Evolutionary conservation across 805 yeast genomes (phyloP).

Genomic region (Lachancea dasiensis): DNA sequence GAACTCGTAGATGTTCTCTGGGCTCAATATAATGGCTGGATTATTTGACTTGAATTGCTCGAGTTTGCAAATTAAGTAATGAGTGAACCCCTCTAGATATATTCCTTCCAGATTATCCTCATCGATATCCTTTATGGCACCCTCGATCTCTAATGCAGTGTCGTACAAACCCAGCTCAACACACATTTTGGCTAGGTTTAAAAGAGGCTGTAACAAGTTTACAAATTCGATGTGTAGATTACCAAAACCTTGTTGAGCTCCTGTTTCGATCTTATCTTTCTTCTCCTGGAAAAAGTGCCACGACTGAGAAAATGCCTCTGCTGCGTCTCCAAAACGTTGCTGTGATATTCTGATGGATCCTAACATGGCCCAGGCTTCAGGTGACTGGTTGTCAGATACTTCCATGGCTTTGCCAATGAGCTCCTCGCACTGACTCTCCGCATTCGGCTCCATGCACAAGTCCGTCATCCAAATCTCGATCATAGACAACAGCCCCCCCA

Average conservation of each 20-base stretch:
- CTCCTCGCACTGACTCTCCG: constrained; percentile 73
- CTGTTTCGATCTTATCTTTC: constrained; percentile 44
- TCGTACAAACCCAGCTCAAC: constrained; percentile 74
- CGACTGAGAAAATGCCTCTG: constrained; percentile 54
- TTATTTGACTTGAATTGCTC: constrained; percentile 21
- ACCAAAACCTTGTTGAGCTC: constrained; percentile 32
- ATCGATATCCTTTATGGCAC: constrained; percentile 66
- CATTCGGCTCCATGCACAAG: constrained; percentile 87
- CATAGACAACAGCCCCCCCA: constrained; percentile 74
- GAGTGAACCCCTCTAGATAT: constrained; percentile 78
- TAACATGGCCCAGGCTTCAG: constrained; percentile 76
- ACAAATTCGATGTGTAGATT: constrained; percentile 41
- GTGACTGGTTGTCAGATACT: constrained; percentile 49
- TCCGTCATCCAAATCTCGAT: constrained; percentile 98
- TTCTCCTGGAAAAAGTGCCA: constrained; percentile 62
- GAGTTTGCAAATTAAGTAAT: constrained; percentile 43
- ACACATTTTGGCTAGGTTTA: constrained; percentile 66
- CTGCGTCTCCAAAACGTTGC: constrained; percentile 67
- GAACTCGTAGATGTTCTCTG: constrained; percentile 31
- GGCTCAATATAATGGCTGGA: constrained; percentile 18
- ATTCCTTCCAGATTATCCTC: constrained; percentile 78
- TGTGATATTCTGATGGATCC: constrained; percentile 90
- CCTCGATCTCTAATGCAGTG: constrained; percentile 56
- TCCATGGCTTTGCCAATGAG: constrained; percentile 59
- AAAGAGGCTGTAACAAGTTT: constrained; percentile 66